Percentiles rank a stretch among this genome's conserved stretches.
These are phyloP conservation scores for Stentor coeruleus DNA, from an alignment of 73 alveolate genomes.

Conservation along the genomic window DNA sequence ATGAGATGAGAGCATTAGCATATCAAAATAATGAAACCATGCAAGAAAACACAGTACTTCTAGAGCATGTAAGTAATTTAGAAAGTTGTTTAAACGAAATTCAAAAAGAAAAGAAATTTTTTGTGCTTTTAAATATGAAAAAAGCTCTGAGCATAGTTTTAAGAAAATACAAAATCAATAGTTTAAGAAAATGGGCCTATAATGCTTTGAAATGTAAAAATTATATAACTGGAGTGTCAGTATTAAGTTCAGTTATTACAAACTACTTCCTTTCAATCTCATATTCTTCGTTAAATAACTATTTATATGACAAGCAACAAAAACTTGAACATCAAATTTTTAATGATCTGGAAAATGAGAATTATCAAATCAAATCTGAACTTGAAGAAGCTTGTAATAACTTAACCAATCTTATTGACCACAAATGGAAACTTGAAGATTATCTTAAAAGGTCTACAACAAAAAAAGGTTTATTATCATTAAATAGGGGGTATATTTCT, in stretches of 20 bases:
- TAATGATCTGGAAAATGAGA: not conserved
- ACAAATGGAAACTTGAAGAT: not conserved
- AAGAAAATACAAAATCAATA: not conserved
- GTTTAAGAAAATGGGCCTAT: not conserved
- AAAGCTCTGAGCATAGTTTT: not conserved
- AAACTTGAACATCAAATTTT: not conserved
- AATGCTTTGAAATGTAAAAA: not conserved
- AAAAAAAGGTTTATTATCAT: no score
- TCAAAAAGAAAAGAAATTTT: not conserved
- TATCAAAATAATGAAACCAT: not conserved
- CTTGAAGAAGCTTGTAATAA: not conserved
- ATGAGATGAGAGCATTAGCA: not conserved
- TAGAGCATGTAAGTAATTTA: not conserved
- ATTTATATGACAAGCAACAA: not conserved
- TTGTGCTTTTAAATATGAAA: not conserved
- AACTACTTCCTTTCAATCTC: no score
- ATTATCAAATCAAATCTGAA: not conserved
- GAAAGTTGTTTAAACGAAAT: not conserved
- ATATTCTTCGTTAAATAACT: not conserved
- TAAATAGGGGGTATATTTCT: no score
- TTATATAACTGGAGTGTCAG: not conserved
- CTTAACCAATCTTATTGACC: not conserved
- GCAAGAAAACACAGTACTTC: not conserved
- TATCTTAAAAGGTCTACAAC: no score
- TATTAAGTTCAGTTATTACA: not conserved